Percentiles rank a stretch among this genome's conserved stretches.
These are phyloP conservation scores for Ogataea hybrid DNA, from an alignment of 1,139 yeast species.

Conservation along the genomic window DNA sequence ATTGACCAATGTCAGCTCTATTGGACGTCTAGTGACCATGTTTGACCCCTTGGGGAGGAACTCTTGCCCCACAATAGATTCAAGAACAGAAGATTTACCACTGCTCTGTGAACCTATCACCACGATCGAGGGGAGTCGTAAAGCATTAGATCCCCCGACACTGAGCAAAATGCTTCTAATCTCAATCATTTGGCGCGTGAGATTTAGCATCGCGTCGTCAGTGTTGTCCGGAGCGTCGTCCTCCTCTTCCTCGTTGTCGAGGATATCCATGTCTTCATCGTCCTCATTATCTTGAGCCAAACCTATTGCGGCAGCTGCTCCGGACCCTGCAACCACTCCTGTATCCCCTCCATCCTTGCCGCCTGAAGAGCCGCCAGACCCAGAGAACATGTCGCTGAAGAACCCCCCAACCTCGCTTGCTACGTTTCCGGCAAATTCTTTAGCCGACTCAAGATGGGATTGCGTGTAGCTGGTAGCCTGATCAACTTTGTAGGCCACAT, in stretches of 20 bases:
- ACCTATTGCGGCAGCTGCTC: slow-evolving; percentile 39
- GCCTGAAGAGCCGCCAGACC: slow-evolving; percentile 27
- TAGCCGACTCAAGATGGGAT: slow-evolving; percentile 60
- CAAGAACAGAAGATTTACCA: slow-evolving; percentile 93
- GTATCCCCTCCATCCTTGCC: slow-evolving; percentile 30
- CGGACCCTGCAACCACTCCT: slow-evolving; percentile 32
- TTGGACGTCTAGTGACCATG: slow-evolving; percentile 96
- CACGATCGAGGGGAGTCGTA: slow-evolving; percentile 89
- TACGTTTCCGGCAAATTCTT: slow-evolving; percentile 50
- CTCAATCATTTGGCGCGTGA: slow-evolving; percentile 96
- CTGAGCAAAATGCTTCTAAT: slow-evolving; percentile 75
- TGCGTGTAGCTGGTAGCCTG: slow-evolving; percentile 74
- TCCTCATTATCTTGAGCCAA: slow-evolving; percentile 27
- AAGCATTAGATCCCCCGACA: slow-evolving; percentile 69
- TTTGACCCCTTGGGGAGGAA: slow-evolving; percentile 89
- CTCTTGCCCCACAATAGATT: slow-evolving; percentile 92
- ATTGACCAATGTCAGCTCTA: slow-evolving; percentile 86
- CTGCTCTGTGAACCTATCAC: slow-evolving; percentile 97
- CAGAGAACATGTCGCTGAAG: slow-evolving; percentile 29
- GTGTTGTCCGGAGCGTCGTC: slow-evolving; percentile 46
- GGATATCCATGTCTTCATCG: slow-evolving; percentile 27
- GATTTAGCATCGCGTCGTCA: slow-evolving; percentile 74
- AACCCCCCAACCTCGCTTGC: slow-evolving; percentile 46
- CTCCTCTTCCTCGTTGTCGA: slow-evolving; percentile 28
- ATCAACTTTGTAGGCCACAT: slow-evolving; percentile 85